phyloP scores from a whole-genome alignment of 2,329 filamentous ascomycete species.

The Pseudogymnoascus sp. region DNA sequence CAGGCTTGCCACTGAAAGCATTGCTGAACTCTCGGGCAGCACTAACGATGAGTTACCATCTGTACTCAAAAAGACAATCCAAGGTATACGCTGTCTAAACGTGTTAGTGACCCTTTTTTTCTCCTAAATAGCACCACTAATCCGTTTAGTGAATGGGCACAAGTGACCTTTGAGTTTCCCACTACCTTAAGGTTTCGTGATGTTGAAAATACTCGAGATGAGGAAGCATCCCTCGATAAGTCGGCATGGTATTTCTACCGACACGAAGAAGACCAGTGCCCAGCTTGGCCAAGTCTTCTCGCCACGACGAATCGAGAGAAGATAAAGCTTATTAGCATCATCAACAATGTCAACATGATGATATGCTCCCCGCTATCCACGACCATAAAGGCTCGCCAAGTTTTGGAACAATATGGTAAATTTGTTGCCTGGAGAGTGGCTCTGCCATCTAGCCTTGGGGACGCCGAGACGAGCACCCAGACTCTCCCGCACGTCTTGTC shows the following conservation, averaged over 20 bases:
- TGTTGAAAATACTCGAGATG: slow-evolving; percentile 15
- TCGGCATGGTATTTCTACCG: slow-evolving; percentile 24
- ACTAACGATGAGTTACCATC: slow-evolving; percentile 19
- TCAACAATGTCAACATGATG: slow-evolving; percentile 22
- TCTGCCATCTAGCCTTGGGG: slow-evolving; percentile 21
- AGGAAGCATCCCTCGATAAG: slow-evolving; percentile 17
- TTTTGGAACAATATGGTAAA: slow-evolving; percentile 25
- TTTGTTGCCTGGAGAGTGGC: slow-evolving; percentile 24
- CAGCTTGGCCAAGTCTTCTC: slow-evolving; percentile 20
- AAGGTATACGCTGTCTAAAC: slow-evolving; percentile 28
- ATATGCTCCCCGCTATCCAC: slow-evolving; percentile 19
- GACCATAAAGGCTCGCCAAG: slow-evolving; percentile 16
- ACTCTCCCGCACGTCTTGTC: slow-evolving; percentile 28
- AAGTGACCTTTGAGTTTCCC: slow-evolving; percentile 26
- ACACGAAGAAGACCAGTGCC: slow-evolving; percentile 16
- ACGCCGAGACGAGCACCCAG: slow-evolving; percentile 19
- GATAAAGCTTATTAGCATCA: slow-evolving; percentile 23
- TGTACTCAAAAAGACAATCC: slow-evolving; percentile 26
- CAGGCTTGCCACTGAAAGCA: slow-evolving; percentile 19
- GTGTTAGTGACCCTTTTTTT: slow-evolving; percentile 23
- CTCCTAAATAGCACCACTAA: slow-evolving; percentile 16
- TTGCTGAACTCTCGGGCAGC: slow-evolving; percentile 10
- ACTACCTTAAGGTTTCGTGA: slow-evolving; percentile 8
- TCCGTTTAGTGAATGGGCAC: slow-evolving; percentile 28
- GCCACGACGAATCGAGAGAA: slow-evolving; percentile 28